Base-by-base conservation (phyloP, 225 moss, liverwort and hornwort genomes). In the Marchantia paleacea region DNA sequence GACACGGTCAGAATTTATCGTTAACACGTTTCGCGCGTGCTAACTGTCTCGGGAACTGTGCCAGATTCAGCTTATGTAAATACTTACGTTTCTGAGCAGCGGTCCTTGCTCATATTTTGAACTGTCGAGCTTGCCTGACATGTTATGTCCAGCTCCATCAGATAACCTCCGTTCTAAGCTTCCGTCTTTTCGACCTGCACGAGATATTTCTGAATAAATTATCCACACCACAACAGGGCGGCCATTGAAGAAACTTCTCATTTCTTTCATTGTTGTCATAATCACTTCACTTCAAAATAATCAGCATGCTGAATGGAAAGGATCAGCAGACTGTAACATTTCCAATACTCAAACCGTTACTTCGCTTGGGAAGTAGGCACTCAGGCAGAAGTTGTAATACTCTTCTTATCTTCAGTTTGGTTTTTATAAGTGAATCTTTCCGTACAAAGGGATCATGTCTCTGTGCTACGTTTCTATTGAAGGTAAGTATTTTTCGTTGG, bases 401-500 rank as follows among this genome's bases (percentile, higher is more conserved):
- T 55, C 24, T 73, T 73, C 73, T 74, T 54, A n/a, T 53, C 73
- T 54, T 74, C 55, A 74, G 74, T 74, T 54, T 74, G 55, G 74
- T 74, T 54, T 74, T 22, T 22, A 74, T 73, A 74, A 13, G 74
- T 29, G 28, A 74, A 55, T 74, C 30, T 69, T 73, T 75, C 75
- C 69, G 69, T 79, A 85, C 78, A 81, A 71, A 8, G 55, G 77
- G 62, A 30, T 58, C 74, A 55, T 58, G 58, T 58, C n/a, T n/a
- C 8, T 18, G 70, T 14, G 66, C 55, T 57, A 57, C 57, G 26
- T 63, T 14, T 67, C 50, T 79, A 7, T 48, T 19, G 54, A 55
- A 79, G 81, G 70, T 50, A 79, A 69, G 67, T 55, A 79, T 74
- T 53, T 19, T 53, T 76, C 75, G 79, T 75, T 75, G 81, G 74